Base-by-base conservation (phyloP, 225 moss, liverwort and hornwort species). In the Climacium dendroides region DNA sequence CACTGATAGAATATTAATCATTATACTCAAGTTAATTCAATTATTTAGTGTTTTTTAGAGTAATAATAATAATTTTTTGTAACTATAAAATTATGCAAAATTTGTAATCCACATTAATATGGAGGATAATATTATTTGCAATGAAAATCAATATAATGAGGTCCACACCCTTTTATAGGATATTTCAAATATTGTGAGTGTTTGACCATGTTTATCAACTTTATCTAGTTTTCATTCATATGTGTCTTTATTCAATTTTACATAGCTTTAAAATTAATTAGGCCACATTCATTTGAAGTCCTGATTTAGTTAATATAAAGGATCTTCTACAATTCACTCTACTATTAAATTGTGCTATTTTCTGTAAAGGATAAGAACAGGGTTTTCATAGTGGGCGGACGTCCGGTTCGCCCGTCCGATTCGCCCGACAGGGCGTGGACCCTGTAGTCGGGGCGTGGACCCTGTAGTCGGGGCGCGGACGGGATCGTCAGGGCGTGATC, bases 131-230 rank as follows among this genome's bases (percentile, higher is more conserved):
- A 32, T 7, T 48, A 18, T 47, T 74, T 7, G 11, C 7, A 19
- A 32, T 32, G 30, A 32, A 48, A 48, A 74, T 19, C 30, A 30
- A 48, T 74, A 32, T 12, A 48, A 48, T 19, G 30, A 30, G 3
- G 4, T 30, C 1, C 0, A 19, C 0, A 12, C 2, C 48, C 11
- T 47, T 19, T 48, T 74, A n/a, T 30, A 30, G 7, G 2, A 19
- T 30, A 11, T 48, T 0, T 30, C 30, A 30, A 73, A 30, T 47
- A 73, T 1, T 73, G 1, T 19, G 4, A 73, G 3, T 30, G 1
- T 11, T 47, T 73, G 30, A 72, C 17, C 1, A 10, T 0, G 0
- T 72, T 28, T 18, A 29, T 43, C 9, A 72, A 10, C 3, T 45
- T 72, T 16, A 45, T 28, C 16, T 16, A 43, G 16, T 43, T 45